These are phyloP conservation scores for Globisporangium apiculatum DNA, from an alignment of 352 stramenopile species.

Conservation along the genomic window DNA sequence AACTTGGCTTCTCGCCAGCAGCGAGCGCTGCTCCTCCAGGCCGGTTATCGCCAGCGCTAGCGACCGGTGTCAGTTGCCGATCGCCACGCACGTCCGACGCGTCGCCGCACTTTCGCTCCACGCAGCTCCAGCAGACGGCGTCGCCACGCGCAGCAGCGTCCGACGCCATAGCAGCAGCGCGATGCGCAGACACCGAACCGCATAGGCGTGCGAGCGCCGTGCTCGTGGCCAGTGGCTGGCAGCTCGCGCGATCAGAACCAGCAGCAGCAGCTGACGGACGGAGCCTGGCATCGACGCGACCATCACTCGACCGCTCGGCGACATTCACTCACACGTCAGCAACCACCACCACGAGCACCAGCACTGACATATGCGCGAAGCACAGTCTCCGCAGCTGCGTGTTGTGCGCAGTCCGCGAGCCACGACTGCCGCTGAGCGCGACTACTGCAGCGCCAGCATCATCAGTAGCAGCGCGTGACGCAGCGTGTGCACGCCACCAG, in stretches of 20 bases:
- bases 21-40: no score
- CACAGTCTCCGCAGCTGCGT: constrained; percentile 63
- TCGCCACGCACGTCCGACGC: no score
- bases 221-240: background rate
- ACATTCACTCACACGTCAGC: background rate
- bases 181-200: background rate
- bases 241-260: background rate
- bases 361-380: constrained; percentile 22
- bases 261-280: background rate
- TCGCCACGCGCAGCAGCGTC: background rate
- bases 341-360: background rate
- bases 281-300: background rate
- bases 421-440: background rate
- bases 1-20: no score
- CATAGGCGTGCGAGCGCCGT: background rate
- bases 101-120: no score
- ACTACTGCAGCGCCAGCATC: no score
- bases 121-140: background rate
- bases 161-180: no score
- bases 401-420: constrained; percentile 35
- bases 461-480: constrained; percentile 1
- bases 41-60: no score
- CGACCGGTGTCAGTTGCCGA: no score
- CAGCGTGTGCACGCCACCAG: constrained; percentile 39
- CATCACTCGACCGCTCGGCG: no score